Percentiles rank a stretch among this genome's conserved stretches.
phyloP scores from a whole-genome alignment of 805 yeast species.

The Blastobotrys peoriensis region DNA sequence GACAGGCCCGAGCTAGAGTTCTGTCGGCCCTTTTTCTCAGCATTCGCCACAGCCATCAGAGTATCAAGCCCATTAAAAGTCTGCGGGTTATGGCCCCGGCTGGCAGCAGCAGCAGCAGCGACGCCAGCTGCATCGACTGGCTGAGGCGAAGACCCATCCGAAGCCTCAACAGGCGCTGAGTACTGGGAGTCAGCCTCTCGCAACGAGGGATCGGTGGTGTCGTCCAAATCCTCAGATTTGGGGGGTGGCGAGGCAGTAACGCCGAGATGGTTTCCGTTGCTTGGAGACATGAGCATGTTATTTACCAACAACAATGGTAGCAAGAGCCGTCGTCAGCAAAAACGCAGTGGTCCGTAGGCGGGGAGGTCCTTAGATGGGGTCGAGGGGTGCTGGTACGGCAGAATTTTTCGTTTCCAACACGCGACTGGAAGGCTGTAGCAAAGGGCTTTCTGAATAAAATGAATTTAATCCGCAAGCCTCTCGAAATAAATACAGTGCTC shows the following conservation, averaged over 20 bases:
- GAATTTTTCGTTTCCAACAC: background rate
- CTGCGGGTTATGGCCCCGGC: background rate
- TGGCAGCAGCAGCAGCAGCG: background rate
- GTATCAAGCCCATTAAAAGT: background rate
- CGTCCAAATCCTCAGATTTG: background rate
- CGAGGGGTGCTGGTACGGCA: background rate
- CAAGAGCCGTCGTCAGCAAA: no score
- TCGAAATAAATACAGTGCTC: background rate
- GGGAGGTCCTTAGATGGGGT: no score
- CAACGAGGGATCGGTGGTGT: background rate
- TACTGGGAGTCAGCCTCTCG: background rate
- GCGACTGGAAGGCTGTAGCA: background rate
- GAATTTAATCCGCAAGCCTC: background rate
- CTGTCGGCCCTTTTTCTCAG: background rate
- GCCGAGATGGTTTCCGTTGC: background rate
- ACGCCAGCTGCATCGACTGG: background rate
- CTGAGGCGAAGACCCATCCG: background rate
- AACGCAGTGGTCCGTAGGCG: no score
- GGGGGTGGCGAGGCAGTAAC: background rate
- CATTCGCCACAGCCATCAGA: background rate
- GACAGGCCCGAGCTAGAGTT: background rate
- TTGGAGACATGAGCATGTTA: background rate
- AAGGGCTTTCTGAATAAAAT: background rate
- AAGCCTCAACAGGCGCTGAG: background rate
- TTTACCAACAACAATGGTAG: background rate